phyloP scores from a whole-genome alignment of 805 yeast species.

The Wickerhamiella australiensis region DNA sequence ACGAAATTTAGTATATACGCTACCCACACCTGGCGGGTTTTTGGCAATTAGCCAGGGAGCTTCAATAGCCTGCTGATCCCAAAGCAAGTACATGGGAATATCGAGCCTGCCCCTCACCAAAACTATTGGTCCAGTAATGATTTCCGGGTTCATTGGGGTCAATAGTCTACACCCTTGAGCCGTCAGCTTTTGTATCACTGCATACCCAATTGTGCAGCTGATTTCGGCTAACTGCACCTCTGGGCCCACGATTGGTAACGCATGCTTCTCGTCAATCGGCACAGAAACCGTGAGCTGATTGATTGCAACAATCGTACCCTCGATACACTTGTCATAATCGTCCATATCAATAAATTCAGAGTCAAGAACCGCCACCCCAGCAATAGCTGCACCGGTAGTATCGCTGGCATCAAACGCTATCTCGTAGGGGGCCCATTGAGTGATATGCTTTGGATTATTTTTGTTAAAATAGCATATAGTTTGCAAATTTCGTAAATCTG shows the following conservation, averaged over 20 bases:
- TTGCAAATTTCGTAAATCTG: constrained; percentile 23
- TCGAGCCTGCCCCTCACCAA: constrained; percentile 54
- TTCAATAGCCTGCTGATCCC: constrained; percentile 26
- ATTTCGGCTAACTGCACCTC: constrained; percentile 8
- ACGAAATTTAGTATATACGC: constrained; percentile 47
- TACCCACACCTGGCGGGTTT: constrained; percentile 31
- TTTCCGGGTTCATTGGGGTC: constrained; percentile 31
- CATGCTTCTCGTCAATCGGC: not conserved
- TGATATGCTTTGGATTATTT: constrained; percentile 24
- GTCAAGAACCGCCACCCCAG: constrained; percentile 18
- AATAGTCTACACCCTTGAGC: constrained; percentile 40
- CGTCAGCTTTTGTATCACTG: constrained; percentile 57
- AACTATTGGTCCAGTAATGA: constrained; percentile 28
- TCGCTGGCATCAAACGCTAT: constrained; percentile 19
- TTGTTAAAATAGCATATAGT: constrained; percentile 25
- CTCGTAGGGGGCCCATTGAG: constrained; percentile 26
- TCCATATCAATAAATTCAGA: constrained; percentile 21
- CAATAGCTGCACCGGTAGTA: constrained; percentile 24
- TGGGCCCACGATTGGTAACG: constrained; percentile 6
- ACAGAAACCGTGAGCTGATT: constrained; percentile 7
- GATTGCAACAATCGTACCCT: constrained; percentile 29
- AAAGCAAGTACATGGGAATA: constrained; percentile 47
- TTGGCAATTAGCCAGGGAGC: constrained; percentile 36
- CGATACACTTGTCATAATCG: constrained; percentile 23
- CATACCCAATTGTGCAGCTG: constrained; percentile 38